Evolutionary conservation across 176 grass and related monocot genomes (phyloP).

Genomic region (Metroxylon sagu): DNA sequence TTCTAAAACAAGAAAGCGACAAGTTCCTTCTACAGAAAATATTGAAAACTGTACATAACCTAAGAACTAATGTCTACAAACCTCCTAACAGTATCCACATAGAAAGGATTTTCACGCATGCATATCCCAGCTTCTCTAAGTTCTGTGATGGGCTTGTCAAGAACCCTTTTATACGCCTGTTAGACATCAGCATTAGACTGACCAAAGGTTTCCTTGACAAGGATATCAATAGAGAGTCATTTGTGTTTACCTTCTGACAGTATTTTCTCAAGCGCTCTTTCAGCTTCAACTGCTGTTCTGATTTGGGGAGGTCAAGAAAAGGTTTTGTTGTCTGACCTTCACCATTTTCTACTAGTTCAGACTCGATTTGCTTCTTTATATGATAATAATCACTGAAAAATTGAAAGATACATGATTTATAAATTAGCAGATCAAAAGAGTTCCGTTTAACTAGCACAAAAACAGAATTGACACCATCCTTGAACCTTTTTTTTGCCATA

Average conservation of each 20-base stretch:
- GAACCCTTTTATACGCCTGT: slow-evolving; percentile 95
- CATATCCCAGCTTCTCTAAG: slow-evolving; percentile 96
- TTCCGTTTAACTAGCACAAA: background rate
- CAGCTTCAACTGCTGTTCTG: slow-evolving; percentile 75
- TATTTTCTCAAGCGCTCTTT: slow-evolving; percentile 98
- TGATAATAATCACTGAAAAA: slow-evolving; percentile 88
- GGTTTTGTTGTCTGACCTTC: slow-evolving; percentile 47
- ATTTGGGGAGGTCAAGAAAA: slow-evolving; percentile 86
- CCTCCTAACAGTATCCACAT: slow-evolving; percentile 96
- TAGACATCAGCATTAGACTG: background rate
- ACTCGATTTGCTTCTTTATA: slow-evolving; percentile 97
- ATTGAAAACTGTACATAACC: background rate
- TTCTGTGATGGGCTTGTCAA: slow-evolving; percentile 97
- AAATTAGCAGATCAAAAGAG: background rate
- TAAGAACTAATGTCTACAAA: slow-evolving; percentile 23
- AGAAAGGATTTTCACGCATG: slow-evolving; percentile 99
- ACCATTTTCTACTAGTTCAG: slow-evolving; percentile 66
- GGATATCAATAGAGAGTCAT: background rate
- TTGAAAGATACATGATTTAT: too few species aligned
- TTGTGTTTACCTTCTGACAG: slow-evolving; percentile 72
- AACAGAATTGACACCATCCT: slow-evolving; percentile 11
- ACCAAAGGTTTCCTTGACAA: background rate
- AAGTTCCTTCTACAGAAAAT: background rate
- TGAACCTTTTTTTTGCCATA: slow-evolving; percentile 83
- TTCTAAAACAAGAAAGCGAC: background rate